Percentiles rank a stretch among this genome's conserved stretches.
These are phyloP conservation scores for Clavispora santaluciae DNA, from an alignment of 805 yeast species.

Conservation along the genomic window DNA sequence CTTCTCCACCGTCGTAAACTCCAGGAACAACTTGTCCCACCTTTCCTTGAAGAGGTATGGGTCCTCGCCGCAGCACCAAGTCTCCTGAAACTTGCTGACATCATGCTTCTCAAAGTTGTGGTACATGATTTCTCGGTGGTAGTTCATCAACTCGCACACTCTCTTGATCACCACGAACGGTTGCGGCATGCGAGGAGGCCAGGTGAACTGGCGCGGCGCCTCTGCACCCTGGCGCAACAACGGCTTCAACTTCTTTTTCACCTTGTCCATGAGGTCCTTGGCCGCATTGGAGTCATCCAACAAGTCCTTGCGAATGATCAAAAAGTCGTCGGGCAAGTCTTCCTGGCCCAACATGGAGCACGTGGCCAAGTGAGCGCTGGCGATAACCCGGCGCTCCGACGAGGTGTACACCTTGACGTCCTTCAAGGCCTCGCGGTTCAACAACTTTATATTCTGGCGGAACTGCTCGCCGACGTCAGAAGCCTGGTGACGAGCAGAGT, in stretches of 20 bases:
- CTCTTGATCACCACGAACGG: slow-evolving; percentile 91
- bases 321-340: slow-evolving; percentile 64
- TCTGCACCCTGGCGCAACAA: slow-evolving; percentile 90
- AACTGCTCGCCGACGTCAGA: slow-evolving; percentile 93
- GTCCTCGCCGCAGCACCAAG: slow-evolving; percentile 98
- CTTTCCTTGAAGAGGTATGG: slow-evolving; percentile 85
- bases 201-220: slow-evolving; percentile 95
- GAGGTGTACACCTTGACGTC: slow-evolving; percentile 86
- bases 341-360: slow-evolving; percentile 68
- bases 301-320: slow-evolving; percentile 81
- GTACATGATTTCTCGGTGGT: slow-evolving; percentile 79
- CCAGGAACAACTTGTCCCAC: slow-evolving; percentile 95
- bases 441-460: slow-evolving; percentile 82
- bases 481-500: slow-evolving; percentile 92
- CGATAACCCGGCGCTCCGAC: slow-evolving; percentile 90
- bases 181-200: slow-evolving; percentile 99
- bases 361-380: slow-evolving; percentile 86
- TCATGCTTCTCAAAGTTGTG: slow-evolving; percentile 68
- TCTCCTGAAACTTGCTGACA: slow-evolving; percentile 61
- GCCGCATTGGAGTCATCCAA: slow-evolving; percentile 98
- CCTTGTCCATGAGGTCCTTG: slow-evolving; percentile 95
- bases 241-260: slow-evolving; percentile 93
- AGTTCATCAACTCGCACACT: slow-evolving; percentile 93
- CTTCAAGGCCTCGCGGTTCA: slow-evolving; percentile 78
- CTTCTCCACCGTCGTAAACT: slow-evolving; percentile 87